A percentile compares a stretch with the other conserved stretches of the same genome.
These are phyloP conservation scores for Fistulifera pelliculosa DNA, from an alignment of 108 stramenopile species.

Conservation along the genomic window DNA sequence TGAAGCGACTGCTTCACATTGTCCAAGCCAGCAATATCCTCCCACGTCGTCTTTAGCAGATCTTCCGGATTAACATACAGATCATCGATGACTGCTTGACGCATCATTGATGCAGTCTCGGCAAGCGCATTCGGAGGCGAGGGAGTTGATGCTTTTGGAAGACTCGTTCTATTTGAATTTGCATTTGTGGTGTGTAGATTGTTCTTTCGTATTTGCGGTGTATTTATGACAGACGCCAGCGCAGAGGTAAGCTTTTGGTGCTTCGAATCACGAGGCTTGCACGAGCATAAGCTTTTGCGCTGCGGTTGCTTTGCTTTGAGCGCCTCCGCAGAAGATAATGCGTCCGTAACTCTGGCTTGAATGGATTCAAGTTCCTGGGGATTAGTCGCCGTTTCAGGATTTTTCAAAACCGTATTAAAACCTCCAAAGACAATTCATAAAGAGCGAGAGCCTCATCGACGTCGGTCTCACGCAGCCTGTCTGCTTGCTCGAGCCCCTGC, in stretches of 20 bases:
- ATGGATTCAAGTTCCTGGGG: constrained; percentile 10
- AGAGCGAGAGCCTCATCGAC: constrained; percentile 17
- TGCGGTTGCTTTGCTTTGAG: too few relatives aligned
- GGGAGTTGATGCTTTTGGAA: too few relatives aligned
- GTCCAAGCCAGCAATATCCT: constrained; percentile 67
- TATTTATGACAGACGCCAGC: too few relatives aligned
- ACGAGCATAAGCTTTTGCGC: too few relatives aligned
- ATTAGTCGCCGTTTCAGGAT: neutral
- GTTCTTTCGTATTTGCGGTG: too few relatives aligned
- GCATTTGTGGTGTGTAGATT: too few relatives aligned
- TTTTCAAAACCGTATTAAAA: constrained; percentile 27
- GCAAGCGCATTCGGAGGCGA: too few relatives aligned
- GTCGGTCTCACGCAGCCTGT: constrained; percentile 11
- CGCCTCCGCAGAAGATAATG: too few relatives aligned
- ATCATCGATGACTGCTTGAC: constrained; percentile 31
- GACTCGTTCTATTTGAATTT: too few relatives aligned
- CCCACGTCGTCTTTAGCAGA: constrained; percentile 30
- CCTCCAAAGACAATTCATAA: constrained; percentile 30
- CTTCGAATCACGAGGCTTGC: too few relatives aligned
- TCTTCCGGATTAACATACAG: constrained; percentile 44
- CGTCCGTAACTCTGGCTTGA: constrained; percentile 11
- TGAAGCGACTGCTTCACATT: constrained; percentile 83
- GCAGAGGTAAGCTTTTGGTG: too few relatives aligned
- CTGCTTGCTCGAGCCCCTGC: constrained; percentile 30
- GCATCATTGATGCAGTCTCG: neutral